A percentile compares a stretch with the other conserved stretches of the same genome.
These are phyloP conservation scores for Pseudoneurospora amorphoporcata DNA, from an alignment of 495 filamentous ascomycete species.

Conservation along the genomic window DNA sequence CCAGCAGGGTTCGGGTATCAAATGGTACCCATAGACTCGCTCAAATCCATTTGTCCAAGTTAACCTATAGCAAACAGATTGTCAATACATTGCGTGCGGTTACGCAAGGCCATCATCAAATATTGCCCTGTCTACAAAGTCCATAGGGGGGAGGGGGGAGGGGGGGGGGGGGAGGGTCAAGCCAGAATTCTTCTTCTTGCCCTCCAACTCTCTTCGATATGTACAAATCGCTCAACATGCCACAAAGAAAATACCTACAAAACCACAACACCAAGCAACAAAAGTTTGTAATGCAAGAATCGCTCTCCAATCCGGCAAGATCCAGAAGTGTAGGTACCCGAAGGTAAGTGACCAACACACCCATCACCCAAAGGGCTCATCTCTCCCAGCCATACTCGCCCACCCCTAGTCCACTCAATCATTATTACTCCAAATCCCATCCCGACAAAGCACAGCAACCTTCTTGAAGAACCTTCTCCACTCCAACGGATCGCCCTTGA, in stretches of 20 bases:
- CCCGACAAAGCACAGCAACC: slow-evolving; percentile 71
- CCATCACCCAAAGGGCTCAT: not conserved
- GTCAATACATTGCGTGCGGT: too few relatives aligned
- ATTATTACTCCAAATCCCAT: slow-evolving; percentile 55
- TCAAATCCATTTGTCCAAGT: too few relatives aligned
- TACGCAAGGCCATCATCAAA: not conserved
- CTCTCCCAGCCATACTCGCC: not conserved
- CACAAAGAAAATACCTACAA: not conserved
- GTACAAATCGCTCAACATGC: not conserved
- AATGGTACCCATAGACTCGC: too few relatives aligned
- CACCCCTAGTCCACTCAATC: not conserved
- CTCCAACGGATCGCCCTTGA: slow-evolving; percentile 91
- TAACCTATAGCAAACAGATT: too few relatives aligned
- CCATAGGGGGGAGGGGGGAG: not conserved
- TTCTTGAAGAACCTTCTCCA: slow-evolving; percentile 97
- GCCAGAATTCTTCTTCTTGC: not conserved
- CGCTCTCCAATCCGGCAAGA: not conserved
- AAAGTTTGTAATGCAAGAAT: not conserved
- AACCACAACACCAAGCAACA: not conserved
- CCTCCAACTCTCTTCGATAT: not conserved
- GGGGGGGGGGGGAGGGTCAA: not conserved
- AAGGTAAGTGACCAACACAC: not conserved
- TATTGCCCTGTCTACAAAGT: not conserved
- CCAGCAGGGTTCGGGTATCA: too few relatives aligned
- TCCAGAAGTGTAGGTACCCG: not conserved